A percentile compares a stretch with the other conserved stretches of the same genome.
Evolutionary conservation across 169 alveolate species (phyloP).

Genomic region (Plasmodium gonderi): DNA sequence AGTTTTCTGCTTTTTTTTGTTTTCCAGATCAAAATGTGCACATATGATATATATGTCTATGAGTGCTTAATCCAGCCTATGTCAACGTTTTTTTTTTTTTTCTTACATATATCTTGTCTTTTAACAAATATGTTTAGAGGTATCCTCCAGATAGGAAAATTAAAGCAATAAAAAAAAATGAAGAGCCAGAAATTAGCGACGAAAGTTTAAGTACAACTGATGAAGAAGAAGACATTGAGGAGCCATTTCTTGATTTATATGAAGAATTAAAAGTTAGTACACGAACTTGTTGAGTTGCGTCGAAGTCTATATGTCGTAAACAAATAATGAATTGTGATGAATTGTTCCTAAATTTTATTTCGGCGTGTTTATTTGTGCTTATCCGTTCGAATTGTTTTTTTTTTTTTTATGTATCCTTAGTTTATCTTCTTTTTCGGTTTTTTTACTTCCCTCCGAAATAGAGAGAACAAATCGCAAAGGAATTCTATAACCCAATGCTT

Average conservation of each 20-base stretch:
- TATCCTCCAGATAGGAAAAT: conserved; percentile 10
- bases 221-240: conserved; percentile 71
- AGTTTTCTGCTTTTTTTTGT: neutral
- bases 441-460: neutral
- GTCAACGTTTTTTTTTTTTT: neutral
- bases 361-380: neutral
- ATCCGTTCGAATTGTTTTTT: neutral
- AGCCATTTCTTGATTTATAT: conserved; percentile 70
- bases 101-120: neutral
- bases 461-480: conserved; percentile 70
- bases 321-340: neutral
- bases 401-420: neutral
- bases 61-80: neutral
- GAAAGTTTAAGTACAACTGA: conserved; percentile 57
- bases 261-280: conserved; percentile 61
- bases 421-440: neutral
- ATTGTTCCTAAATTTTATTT: neutral
- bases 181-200: conserved; percentile 48
- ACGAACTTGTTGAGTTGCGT: neutral
- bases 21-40: too few species aligned
- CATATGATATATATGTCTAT: neutral
- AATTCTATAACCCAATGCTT: conserved; percentile 71
- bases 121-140: conserved; percentile 7
- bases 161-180: conserved; percentile 7
- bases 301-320: neutral